These are phyloP conservation scores for Zygoascus meyerae DNA, from an alignment of 1,139 yeast genomes.

Conservation along the genomic window DNA sequence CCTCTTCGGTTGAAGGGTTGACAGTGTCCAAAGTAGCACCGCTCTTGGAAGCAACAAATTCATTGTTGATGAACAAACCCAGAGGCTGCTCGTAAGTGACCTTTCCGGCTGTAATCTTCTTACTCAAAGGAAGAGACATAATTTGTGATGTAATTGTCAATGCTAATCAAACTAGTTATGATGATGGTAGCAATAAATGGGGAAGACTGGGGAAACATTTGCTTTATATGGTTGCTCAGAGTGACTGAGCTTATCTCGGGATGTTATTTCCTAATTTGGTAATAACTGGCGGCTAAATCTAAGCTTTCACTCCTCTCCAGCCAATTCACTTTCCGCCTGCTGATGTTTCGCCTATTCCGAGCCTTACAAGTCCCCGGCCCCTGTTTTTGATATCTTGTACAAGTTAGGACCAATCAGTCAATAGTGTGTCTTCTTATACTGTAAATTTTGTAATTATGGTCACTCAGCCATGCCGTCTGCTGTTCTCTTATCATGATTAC, in stretches of 20 bases:
- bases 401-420: too few species aligned
- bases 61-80: constrained; percentile 59
- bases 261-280: constrained; percentile 3
- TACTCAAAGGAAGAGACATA: constrained; percentile 15
- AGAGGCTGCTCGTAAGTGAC: constrained; percentile 54
- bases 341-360: too few species aligned
- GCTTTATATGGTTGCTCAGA: background rate
- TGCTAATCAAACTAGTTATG: background rate
- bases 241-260: background rate
- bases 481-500: too few species aligned
- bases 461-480: too few species aligned
- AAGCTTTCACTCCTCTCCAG: background rate
- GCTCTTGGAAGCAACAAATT: constrained; percentile 46
- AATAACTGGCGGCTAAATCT: constrained; percentile 5
- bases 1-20: constrained; percentile 53
- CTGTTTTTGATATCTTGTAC: too few species aligned
- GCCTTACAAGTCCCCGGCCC: too few species aligned
- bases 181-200: background rate
- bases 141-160: background rate
- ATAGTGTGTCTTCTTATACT: too few species aligned
- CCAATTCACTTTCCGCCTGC: too few species aligned
- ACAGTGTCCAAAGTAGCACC: constrained; percentile 50
- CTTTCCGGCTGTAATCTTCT: constrained; percentile 47
- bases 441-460: too few species aligned
- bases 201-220: constrained; percentile 1